Percentiles rank a stretch among this genome's conserved stretches.
phyloP scores from a whole-genome alignment of 352 stramenopile species.

The Bremia lactucae region DNA sequence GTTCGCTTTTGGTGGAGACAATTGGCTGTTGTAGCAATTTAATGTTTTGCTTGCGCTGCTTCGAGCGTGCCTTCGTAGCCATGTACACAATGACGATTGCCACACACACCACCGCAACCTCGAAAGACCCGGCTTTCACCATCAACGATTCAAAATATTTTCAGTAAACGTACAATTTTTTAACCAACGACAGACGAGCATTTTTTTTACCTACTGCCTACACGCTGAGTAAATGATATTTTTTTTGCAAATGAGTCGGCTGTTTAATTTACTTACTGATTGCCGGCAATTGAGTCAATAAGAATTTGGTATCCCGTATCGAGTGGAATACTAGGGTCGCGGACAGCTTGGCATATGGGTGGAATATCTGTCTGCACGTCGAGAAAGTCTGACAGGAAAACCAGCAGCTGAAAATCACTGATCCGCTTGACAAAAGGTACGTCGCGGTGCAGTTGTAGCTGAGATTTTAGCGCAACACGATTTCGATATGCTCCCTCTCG shows the following conservation, averaged over 20 bases:
- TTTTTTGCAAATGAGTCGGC: too few species aligned
- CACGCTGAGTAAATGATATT: too few species aligned
- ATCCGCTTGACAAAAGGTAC: constrained; percentile 85
- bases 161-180: too few species aligned
- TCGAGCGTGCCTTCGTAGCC: constrained; percentile 35
- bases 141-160: constrained; percentile 26
- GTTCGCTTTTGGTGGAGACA: constrained; percentile 43
- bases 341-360: constrained; percentile 88
- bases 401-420: constrained; percentile 92
- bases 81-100: constrained; percentile 38
- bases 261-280: constrained; percentile 39
- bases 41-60: constrained; percentile 31
- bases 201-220: too few species aligned
- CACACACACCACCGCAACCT: constrained; percentile 33
- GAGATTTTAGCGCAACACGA: constrained; percentile 87
- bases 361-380: constrained; percentile 87
- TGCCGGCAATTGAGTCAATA: constrained; percentile 89
- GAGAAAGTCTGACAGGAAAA: constrained; percentile 92
- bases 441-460: constrained; percentile 69
- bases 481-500: constrained; percentile 74
- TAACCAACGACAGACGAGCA: too few species aligned
- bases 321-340: constrained; percentile 79
- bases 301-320: constrained; percentile 94
- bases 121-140: constrained; percentile 34
- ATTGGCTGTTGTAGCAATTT: constrained; percentile 32